Base-by-base conservation (phyloP, 371 early-diverging fungal species). In the Syncephalastrum racemosum region DNA sequence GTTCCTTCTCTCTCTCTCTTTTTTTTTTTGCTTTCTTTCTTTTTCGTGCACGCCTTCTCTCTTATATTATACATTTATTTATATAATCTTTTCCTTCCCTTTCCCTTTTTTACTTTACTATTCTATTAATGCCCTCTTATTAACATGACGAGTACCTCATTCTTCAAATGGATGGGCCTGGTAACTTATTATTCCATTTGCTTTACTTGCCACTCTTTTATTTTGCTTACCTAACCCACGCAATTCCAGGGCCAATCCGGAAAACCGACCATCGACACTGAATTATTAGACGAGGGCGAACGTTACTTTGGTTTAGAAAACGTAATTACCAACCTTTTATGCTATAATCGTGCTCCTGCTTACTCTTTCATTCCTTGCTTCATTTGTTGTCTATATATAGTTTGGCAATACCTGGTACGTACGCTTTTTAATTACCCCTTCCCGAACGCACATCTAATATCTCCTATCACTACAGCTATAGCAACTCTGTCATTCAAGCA, bases 401-500 rank as follows among this genome's bases (percentile, higher is more conserved):
- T 92, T 92, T 85, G 94, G 93, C 40, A 94, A 93, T 73, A 93
- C 93, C 24, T 93, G 93, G 91, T 93, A 84, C 10, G 43, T 36
- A 41, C 10, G 7, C 25, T 19, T n/a, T 20, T 20, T 41, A 19
- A 2, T n/a, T 31, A 0, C 15, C 19, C 20, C 14, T n/a, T 25
- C 12, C 22, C 46, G 31, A 25, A 50, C 27, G 16, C 23, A 61
- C 57, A 48, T 14, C 31, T 50, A 50, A 19, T 53, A 18, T 47
- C 15, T 40, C 7, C 47, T 15, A 43, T 46, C 16, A 15, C 16
- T 23, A 41, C 56, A 90, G 97, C 68, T 98, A 98, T 68, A 90
- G 93, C 68, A 98, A 96, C 77, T 95, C 96, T 6, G 92, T 98
- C 19, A 75, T 98, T 4, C 97, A 98, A 77, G 92, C 96, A 10